phyloP scores from a whole-genome alignment of 352 stramenopile species.

The Pythium aquatile region DNA sequence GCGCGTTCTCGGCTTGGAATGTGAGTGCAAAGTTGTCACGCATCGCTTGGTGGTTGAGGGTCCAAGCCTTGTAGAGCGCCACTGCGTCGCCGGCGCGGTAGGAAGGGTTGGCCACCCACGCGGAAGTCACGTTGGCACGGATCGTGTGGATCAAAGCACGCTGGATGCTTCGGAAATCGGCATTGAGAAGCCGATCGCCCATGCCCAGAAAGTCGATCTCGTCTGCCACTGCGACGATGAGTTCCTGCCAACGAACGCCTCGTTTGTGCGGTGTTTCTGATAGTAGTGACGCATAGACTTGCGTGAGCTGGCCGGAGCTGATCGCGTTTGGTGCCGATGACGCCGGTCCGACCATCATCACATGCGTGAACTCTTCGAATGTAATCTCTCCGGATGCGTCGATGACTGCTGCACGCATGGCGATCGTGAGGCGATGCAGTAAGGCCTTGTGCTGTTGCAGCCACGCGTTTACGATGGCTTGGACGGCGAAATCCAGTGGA shows the following conservation, averaged over 20 bases:
- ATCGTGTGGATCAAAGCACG: slow-evolving; percentile 19
- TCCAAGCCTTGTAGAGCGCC: slow-evolving; percentile 31
- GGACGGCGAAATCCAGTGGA: slow-evolving; percentile 34
- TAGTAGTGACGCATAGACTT: slow-evolving; percentile 31
- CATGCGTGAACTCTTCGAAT: slow-evolving; percentile 41
- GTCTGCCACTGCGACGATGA: slow-evolving; percentile 28
- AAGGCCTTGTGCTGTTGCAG: slow-evolving; percentile 28
- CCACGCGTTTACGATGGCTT: slow-evolving; percentile 35
- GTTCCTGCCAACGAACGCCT: slow-evolving; percentile 27
- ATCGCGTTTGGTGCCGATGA: slow-evolving; percentile 12
- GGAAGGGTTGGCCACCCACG: slow-evolving; percentile 19
- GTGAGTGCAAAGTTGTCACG: slow-evolving; percentile 31
- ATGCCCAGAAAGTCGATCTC: slow-evolving; percentile 38
- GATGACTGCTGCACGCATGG: slow-evolving; percentile 29
- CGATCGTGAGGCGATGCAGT: slow-evolving; percentile 25
- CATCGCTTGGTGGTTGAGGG: slow-evolving; percentile 25
- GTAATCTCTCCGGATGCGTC: slow-evolving; percentile 18
- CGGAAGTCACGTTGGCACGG: neutral
- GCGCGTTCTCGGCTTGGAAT: slow-evolving; percentile 35
- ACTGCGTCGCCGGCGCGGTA: slow-evolving; percentile 15
- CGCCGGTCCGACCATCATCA: slow-evolving; percentile 30
- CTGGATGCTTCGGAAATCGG: slow-evolving; percentile 44
- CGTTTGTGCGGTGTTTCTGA: neutral
- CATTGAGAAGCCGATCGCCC: slow-evolving; percentile 25
- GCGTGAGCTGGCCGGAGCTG: slow-evolving; percentile 25